These are phyloP conservation scores for Fusarium siculi DNA, from an alignment of 2,329 filamentous ascomycete species.

Conservation along the genomic window DNA sequence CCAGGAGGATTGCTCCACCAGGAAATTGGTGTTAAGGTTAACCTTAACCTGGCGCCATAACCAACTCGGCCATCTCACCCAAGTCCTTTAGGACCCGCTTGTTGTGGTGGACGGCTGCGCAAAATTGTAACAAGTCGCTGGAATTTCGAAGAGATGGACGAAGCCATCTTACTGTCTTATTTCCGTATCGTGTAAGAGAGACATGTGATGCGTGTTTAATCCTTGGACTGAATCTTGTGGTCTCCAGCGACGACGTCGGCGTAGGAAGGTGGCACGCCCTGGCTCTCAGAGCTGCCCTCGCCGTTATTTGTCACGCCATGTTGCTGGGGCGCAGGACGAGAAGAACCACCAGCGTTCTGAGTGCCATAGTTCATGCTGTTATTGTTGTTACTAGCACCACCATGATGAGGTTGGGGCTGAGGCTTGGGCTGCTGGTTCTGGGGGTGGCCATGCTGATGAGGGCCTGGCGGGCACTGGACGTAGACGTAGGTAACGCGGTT, in stretches of 20 bases:
- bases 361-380: constrained; percentile 59
- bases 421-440: constrained; percentile 41
- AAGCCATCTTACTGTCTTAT: background rate
- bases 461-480: constrained; percentile 62
- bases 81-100: constrained; percentile 31
- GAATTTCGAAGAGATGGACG: background rate
- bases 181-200: background rate
- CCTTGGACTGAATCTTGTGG: constrained; percentile 80
- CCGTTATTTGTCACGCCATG: constrained; percentile 51
- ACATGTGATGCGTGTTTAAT: constrained; percentile 33
- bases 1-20: constrained; percentile 44
- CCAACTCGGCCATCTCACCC: constrained; percentile 44
- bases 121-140: constrained; percentile 20
- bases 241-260: constrained; percentile 90
- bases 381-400: constrained; percentile 29
- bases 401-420: constrained; percentile 47
- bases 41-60: constrained; percentile 45
- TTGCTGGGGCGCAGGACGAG: constrained; percentile 44
- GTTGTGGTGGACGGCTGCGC: constrained; percentile 9
- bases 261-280: constrained; percentile 81
- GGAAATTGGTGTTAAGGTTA: constrained; percentile 39
- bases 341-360: constrained; percentile 41
- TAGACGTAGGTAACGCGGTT: constrained; percentile 81
- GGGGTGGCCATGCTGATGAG: constrained; percentile 46
- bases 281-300: constrained; percentile 53